Percentiles rank a stretch among this genome's conserved stretches.
Conservation (phyloP, 2,329 filamentous ascomycete species). For the Chaetomium olivaceum region DNA sequence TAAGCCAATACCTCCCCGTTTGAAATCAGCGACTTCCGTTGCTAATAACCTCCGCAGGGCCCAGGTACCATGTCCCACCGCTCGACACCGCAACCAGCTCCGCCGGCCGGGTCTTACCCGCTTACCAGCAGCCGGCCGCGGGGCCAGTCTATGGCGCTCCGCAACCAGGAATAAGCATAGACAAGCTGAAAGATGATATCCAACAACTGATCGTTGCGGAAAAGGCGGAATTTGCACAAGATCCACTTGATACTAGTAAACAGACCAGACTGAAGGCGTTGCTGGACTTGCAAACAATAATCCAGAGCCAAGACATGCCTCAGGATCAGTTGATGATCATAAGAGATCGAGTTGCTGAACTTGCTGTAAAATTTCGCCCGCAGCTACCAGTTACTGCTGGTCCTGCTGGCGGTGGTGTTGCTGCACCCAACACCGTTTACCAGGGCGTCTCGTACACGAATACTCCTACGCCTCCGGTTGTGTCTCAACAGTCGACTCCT, state of each 20-base stretch:
- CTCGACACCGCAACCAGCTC: conserved; percentile 41
- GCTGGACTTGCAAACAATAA: conserved; percentile 77
- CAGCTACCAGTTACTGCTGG: conserved; percentile 33
- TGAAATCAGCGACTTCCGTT: conserved; percentile 5
- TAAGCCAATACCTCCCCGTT: conserved; percentile 21
- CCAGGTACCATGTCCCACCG: conserved; percentile 32
- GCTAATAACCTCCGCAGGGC: conserved; percentile 29
- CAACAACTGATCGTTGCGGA: conserved; percentile 72
- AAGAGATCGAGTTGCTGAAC: conserved; percentile 78
- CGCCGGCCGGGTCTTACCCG: conserved; percentile 40
- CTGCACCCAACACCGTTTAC: conserved; percentile 14
- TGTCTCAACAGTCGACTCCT: conserved; percentile 40
- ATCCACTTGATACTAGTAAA: conserved; percentile 72
- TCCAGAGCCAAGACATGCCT: conserved; percentile 75
- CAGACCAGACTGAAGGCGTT: conserved; percentile 81
- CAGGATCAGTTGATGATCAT: conserved; percentile 81
- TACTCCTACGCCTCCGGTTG: conserved; percentile 37
- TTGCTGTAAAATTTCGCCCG: conserved; percentile 64
- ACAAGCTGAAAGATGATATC: conserved; percentile 80
- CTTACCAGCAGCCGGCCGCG: conserved; percentile 43
- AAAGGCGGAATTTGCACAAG: conserved; percentile 72
- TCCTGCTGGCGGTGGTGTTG: conserved; percentile 37
- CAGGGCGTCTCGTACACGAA: conserved; percentile 30
- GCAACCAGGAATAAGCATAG: conserved; percentile 59
- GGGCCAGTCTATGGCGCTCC: conserved; percentile 39